Percentiles rank a stretch among this genome's conserved stretches.
phyloP scores from a whole-genome alignment of 2,329 filamentous ascomycete species.

The Fusarium praegraminearum region DNA sequence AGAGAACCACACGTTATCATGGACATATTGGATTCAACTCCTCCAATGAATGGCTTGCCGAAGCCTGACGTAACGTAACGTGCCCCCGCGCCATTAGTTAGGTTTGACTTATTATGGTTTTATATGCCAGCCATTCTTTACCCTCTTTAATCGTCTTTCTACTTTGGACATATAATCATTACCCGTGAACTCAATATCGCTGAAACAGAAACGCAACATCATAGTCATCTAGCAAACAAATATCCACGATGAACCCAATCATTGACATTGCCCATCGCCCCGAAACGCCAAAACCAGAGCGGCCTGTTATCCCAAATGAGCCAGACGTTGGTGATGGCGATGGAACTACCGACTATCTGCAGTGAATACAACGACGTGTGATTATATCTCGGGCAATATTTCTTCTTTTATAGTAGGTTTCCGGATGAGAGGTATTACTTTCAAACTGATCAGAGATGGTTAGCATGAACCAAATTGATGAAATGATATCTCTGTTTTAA shows the following conservation, averaged over 20 bases:
- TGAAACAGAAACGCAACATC: background rate
- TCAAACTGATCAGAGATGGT: constrained; percentile 30
- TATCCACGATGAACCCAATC: constrained; percentile 21
- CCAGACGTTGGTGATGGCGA: constrained; percentile 50
- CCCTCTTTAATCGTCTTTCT: background rate
- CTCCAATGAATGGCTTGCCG: constrained; percentile 30
- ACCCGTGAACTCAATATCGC: background rate
- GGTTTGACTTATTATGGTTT: constrained; percentile 18
- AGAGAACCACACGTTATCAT: constrained; percentile 24
- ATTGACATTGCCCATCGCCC: constrained; percentile 43
- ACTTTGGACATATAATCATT: constrained; percentile 7
- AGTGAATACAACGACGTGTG: constrained; percentile 4
- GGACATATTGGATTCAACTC: constrained; percentile 6
- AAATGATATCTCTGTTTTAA: background rate
- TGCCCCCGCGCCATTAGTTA: constrained; percentile 27
- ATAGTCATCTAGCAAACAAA: background rate
- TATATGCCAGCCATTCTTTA: constrained; percentile 23
- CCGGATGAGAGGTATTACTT: constrained; percentile 4
- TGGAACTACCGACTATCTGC: constrained; percentile 48
- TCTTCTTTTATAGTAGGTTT: constrained; percentile 23
- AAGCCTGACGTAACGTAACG: constrained; percentile 37
- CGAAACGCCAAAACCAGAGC: constrained; percentile 50
- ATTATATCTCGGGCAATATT: background rate
- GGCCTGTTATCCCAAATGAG: constrained; percentile 48
- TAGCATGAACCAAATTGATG: constrained; percentile 24